These are phyloP conservation scores for Trichoderma polysporum DNA, from an alignment of 2,329 filamentous ascomycete species.

Conservation along the genomic window DNA sequence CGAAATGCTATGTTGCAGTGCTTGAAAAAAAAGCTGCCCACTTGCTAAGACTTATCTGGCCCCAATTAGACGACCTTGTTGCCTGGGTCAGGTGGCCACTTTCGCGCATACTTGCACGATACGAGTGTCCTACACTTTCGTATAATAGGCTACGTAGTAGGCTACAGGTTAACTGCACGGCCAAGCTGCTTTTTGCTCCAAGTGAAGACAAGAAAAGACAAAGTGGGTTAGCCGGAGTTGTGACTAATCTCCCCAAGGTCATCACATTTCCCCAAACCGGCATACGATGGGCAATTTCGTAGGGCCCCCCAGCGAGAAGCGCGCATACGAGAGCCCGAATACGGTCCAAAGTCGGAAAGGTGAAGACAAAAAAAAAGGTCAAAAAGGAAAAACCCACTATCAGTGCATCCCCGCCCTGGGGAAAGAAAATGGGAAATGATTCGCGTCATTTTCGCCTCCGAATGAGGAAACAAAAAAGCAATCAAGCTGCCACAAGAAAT, in stretches of 20 bases:
- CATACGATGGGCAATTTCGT: background rate
- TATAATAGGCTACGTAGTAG: background rate
- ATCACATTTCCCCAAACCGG: background rate
- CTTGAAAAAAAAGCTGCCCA: background rate
- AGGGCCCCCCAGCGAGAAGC: conserved; percentile 7
- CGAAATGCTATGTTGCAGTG: background rate
- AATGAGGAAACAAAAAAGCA: no score
- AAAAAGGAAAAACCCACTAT: background rate
- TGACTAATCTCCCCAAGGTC: background rate
- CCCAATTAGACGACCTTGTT: conserved; percentile 3
- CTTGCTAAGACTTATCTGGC: background rate
- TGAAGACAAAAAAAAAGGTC: background rate
- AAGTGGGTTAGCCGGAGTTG: background rate
- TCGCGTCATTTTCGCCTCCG: background rate
- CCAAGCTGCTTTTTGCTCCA: background rate
- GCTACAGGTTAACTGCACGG: background rate
- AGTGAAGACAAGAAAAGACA: background rate
- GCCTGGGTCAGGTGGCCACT: conserved; percentile 1
- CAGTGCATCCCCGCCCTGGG: background rate
- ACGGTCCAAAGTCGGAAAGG: background rate
- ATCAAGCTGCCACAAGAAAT: background rate
- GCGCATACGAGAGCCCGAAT: conserved; percentile 5
- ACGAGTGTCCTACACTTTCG: no score
- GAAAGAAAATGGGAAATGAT: background rate
- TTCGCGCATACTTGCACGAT: no score